Percentiles rank a stretch among this genome's conserved stretches.
These are phyloP conservation scores for Sporothrix pseudoabietina DNA, from an alignment of 2,329 filamentous ascomycete species.

Conservation along the genomic window DNA sequence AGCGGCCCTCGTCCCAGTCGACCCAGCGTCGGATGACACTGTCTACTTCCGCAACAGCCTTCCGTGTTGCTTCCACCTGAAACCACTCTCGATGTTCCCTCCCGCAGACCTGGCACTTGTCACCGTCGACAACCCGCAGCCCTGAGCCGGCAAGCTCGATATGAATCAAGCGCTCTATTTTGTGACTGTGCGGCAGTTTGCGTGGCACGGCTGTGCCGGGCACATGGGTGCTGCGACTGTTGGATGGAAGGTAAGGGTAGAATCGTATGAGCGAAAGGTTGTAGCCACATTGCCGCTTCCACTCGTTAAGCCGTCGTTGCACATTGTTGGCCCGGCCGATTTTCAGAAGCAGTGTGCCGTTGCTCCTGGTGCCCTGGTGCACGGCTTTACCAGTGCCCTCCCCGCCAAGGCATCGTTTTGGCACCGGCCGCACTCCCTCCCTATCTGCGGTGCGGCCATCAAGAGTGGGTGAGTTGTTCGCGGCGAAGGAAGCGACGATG, in stretches of 20 bases:
- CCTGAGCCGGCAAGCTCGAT: constrained; percentile 74
- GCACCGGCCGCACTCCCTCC: too few relatives aligned
- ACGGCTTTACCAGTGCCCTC: background rate
- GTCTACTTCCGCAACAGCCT: constrained; percentile 67
- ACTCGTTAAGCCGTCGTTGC: constrained; percentile 86
- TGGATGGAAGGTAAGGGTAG: constrained; percentile 75
- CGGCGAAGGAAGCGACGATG: constrained; percentile 55
- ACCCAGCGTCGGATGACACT: constrained; percentile 78
- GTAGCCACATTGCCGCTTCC: constrained; percentile 90
- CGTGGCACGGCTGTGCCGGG: constrained; percentile 46
- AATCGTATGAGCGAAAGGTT: constrained; percentile 84
- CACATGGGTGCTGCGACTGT: background rate
- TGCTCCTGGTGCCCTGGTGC: constrained; percentile 28
- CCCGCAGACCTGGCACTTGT: constrained; percentile 74
- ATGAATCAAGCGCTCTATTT: constrained; percentile 88
- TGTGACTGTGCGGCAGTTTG: constrained; percentile 82
- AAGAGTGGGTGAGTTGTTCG: constrained; percentile 33
- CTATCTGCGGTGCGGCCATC: background rate
- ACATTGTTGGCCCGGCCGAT: constrained; percentile 77
- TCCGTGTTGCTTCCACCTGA: constrained; percentile 73
- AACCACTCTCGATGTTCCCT: constrained; percentile 95
- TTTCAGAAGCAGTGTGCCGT: constrained; percentile 54
- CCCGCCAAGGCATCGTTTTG: background rate
- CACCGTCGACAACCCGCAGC: constrained; percentile 54
- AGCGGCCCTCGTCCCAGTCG: constrained; percentile 68